Conservation (phyloP, 2,329 filamentous ascomycete species). For the Colletotrichum higginsianum region DNA sequence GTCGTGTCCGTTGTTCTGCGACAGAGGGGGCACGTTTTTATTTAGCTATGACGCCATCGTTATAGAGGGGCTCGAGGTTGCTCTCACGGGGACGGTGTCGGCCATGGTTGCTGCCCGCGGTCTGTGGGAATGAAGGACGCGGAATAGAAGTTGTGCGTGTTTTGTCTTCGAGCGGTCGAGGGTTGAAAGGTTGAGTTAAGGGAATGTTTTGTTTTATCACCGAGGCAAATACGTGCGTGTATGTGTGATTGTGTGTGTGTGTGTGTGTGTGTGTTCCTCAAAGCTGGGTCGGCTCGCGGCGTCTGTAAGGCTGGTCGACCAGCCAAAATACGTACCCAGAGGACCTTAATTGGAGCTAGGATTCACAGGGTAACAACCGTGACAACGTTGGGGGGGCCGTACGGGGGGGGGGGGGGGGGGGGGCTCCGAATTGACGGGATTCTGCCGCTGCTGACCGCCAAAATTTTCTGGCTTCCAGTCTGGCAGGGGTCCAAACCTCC, state of each 20-base stretch:
- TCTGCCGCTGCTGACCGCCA: conserved; percentile 53
- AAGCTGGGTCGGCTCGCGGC: conserved; percentile 17
- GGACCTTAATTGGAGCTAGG: conserved; percentile 26
- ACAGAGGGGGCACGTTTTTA: conserved; percentile 11
- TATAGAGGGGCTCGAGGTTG: conserved; percentile 32
- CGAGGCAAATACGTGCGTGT: background rate
- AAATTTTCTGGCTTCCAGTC: conserved; percentile 46
- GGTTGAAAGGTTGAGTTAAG: background rate
- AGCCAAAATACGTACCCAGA: conserved; percentile 12
- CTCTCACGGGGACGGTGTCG: conserved; percentile 42
- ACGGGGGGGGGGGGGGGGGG: conserved; percentile 12
- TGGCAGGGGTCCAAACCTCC: conserved; percentile 28
- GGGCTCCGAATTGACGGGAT: conserved; percentile 20
- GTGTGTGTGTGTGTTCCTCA: conserved; percentile 13
- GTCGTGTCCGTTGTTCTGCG: conserved; percentile 66
- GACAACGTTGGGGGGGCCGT: conserved; percentile 17
- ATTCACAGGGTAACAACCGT: conserved; percentile 33
- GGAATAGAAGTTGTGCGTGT: background rate
- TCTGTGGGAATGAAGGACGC: background rate
- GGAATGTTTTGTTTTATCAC: conserved; percentile 9
- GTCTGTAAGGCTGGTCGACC: conserved; percentile 31
- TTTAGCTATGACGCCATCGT: conserved; percentile 42
- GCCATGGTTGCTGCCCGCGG: conserved; percentile 42
- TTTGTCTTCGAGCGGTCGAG: background rate
- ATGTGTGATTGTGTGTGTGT: background rate